Evolutionary conservation across 1,139 yeast genomes (phyloP).

Genomic region (Debaryomycetaceae sp.): DNA sequence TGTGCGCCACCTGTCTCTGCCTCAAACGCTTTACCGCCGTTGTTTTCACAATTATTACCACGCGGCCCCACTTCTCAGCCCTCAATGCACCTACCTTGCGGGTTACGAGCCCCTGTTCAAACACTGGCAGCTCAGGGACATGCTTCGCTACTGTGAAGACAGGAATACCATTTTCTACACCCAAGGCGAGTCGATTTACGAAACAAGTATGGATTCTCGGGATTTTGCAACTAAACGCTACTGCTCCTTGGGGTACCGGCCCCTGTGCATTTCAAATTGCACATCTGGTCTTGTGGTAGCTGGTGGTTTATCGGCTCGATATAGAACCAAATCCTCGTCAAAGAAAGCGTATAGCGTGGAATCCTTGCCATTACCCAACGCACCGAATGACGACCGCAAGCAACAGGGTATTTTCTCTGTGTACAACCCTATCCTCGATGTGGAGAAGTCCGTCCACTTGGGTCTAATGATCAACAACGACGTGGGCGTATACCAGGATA

Average conservation of each 20-base stretch:
- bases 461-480: conserved; percentile 82
- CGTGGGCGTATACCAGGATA: conserved; percentile 41
- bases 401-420: conserved; percentile 55
- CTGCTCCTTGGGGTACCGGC: conserved; percentile 38
- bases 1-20: not conserved
- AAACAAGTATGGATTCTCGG: conserved; percentile 10
- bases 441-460: conserved; percentile 39
- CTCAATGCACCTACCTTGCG: conserved; percentile 27
- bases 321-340: conserved; percentile 11
- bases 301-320: conserved; percentile 67
- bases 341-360: not conserved
- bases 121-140: conserved; percentile 86
- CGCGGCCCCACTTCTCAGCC: conserved; percentile 26
- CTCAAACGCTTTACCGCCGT: conserved; percentile 10
- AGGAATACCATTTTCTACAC: conserved; percentile 24
- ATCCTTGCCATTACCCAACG: not conserved
- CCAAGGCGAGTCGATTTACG: conserved; percentile 20
- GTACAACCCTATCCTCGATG: conserved; percentile 37
- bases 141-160: conserved; percentile 37
- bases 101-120: conserved; percentile 25
- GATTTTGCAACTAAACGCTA: conserved; percentile 19
- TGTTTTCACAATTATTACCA: conserved; percentile 39
- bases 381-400: conserved; percentile 7
- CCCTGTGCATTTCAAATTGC: conserved; percentile 58
- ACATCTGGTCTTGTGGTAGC: conserved; percentile 52